Evolutionary conservation across 2,329 filamentous ascomycete genomes (phyloP), one percentile per base, ranked within the genome.

Genomic region (Curvularia lunata): DNA sequence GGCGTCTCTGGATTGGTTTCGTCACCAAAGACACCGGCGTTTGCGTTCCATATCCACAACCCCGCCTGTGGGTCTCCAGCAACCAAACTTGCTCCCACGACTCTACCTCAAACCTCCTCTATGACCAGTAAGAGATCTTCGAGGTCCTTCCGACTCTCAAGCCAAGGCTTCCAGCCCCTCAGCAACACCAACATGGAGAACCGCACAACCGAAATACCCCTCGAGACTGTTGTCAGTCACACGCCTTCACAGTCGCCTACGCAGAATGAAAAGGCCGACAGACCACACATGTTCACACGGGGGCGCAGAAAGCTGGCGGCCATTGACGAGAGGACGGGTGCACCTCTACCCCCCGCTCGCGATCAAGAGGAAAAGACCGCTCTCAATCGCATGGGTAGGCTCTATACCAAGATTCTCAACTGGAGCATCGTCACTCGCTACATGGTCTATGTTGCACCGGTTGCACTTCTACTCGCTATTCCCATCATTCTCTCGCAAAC

Each of bases 381-480:
- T 1, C 65, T 88, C 62, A 88, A 82, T 41, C 78, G 78, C 48
- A 84, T 88, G 80, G 86, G 86, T 48, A 80, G 78, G 60, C 72
- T 89, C 54, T 88, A 88, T 76, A 80, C 81, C 67, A 84, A 84
- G 67, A 81, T 89, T 52, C 75, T 86, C 64, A 83, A 87, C 66
- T 88, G 85, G 75, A 87, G 85, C 54, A 82, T 88, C 60, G 66
- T 88, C 65, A 88, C 85, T 47, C 80, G 86, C 46, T 88, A 89
- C 69, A 80, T 88, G 69, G 79, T 88, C 59, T 88, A 88, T 65
- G 84, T 88, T 25, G 71, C 83, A 23, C 86, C 86, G 0, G 59
- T 88, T 41, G 85, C 82, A 4, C 56, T 83, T 5, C 64, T 84
- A n/a, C 80, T 89, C 55, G 85, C 86, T 1, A 79, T 88, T 40